Evolutionary conservation across 768 basidiomycete species (phyloP).

Genomic region (Daedaleopsis nitida): DNA sequence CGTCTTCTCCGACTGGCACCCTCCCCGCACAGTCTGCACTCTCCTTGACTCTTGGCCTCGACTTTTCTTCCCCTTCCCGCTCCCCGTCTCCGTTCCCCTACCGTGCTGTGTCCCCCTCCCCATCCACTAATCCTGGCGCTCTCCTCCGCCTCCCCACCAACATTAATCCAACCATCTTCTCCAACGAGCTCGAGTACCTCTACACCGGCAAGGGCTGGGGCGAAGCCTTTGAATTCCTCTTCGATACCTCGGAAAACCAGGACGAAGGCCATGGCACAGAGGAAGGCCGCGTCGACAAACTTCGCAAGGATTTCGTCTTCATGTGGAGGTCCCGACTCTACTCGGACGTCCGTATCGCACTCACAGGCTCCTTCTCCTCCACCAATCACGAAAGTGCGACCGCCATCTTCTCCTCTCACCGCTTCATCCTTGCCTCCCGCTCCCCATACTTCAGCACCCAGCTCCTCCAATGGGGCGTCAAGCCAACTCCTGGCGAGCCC

Average conservation of each 20-base stretch:
- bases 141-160: slow-evolving; percentile 65
- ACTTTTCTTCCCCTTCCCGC: slow-evolving; percentile 41
- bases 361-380: slow-evolving; percentile 69
- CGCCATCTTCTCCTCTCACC: slow-evolving; percentile 88
- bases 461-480: slow-evolving; percentile 67
- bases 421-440: slow-evolving; percentile 89
- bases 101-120: slow-evolving; percentile 48
- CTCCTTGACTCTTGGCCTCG: slow-evolving; percentile 54
- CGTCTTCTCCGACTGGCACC: slow-evolving; percentile 49
- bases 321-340: slow-evolving; percentile 97
- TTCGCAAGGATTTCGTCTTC: slow-evolving; percentile 91
- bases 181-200: slow-evolving; percentile 90
- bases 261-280: slow-evolving; percentile 44
- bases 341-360: slow-evolving; percentile 84
- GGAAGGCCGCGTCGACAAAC: slow-evolving; percentile 73
- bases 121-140: slow-evolving; percentile 40
- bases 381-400: slow-evolving; percentile 68
- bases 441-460: slow-evolving; percentile 85
- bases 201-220: slow-evolving; percentile 92
- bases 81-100: slow-evolving; percentile 50
- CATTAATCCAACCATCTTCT: slow-evolving; percentile 80
- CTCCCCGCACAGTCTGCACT: slow-evolving; percentile 60
- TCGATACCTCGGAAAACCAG: slow-evolving; percentile 55
- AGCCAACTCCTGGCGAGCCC: slow-evolving; percentile 43
- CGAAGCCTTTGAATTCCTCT: slow-evolving; percentile 85